Base-by-base conservation (phyloP, 208 protist genomes). In the Wallacemonas sp. region DNA sequence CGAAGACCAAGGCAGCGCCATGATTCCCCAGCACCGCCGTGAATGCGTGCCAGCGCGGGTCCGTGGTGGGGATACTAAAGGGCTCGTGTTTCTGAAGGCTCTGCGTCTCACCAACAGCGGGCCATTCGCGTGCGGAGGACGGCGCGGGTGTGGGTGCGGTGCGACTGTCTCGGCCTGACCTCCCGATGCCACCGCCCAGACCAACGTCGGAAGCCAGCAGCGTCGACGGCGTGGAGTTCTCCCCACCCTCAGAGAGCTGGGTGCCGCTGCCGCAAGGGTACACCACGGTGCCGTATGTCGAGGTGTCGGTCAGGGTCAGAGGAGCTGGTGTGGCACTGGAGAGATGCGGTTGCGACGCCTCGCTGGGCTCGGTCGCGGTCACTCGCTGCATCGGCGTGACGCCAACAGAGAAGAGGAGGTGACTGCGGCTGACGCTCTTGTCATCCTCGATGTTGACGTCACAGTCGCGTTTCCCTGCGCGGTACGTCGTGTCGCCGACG, bases 401-500 rank as follows among this genome's bases (percentile, higher is more conserved):
- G 17, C 75, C 79, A 8, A 90, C 69, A 0, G 57, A 55, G 10
- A 91, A 63, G 21, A 75, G 75, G 36, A 95, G 82, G 61, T 95
- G 89, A 4, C 53, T 73, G 10, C 86, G 83, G 44, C 89, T 95
- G 63, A 95, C 89, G 69, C 86, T 92, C 38, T 72, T 71, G 57
- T 95, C 86, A 33, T 79, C 77, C 4, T 68, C 65, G 44, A 95
- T 80, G 10, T 71, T 61, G 15, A 95, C 68, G 67, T 92, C 65
- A 53, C 84, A 90, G 61, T 86, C 77, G 38, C 73, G 75, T 52
- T 76, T 82, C 26, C 89, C 89, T 2, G 81, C 75, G 0, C 73
- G 69, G 73, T 93, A 95, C 12, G 66, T 34, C 48, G 72, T 57
- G 19, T 78, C 86, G 10, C 75, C 70, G 1, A 85, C 27, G 22